Percentiles rank a stretch among this genome's conserved stretches.
Conservation (phyloP, 768 basidiomycete genomes). For the Mycena floridula region DNA sequence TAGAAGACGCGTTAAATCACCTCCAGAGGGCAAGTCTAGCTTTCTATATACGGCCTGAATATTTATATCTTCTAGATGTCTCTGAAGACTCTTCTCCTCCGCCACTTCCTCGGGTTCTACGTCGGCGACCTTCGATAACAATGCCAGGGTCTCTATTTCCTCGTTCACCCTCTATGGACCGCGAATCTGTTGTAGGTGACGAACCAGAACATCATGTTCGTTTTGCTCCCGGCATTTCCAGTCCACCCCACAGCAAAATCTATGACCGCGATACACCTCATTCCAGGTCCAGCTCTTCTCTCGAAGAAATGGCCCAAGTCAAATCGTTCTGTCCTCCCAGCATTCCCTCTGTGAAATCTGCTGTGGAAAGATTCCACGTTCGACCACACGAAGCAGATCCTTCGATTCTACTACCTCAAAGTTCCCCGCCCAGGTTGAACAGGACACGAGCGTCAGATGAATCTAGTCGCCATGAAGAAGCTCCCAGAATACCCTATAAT, state of each 20-base stretch:
- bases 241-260: too few relatives aligned
- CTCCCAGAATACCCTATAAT: slow-evolving; percentile 5
- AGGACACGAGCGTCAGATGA: background rate
- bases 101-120: slow-evolving; percentile 25
- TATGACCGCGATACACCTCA: background rate
- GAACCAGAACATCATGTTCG: slow-evolving; percentile 34
- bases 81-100: too few relatives aligned
- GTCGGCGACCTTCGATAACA: slow-evolving; percentile 40
- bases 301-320: slow-evolving; percentile 3
- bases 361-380: slow-evolving; percentile 38
- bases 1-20: too few relatives aligned
- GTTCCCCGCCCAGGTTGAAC: slow-evolving; percentile 24
- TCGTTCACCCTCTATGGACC: slow-evolving; percentile 62
- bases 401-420: slow-evolving; percentile 45
- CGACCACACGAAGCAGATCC: slow-evolving; percentile 44
- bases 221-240: slow-evolving; percentile 31
- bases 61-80: too few relatives aligned
- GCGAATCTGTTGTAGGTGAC: slow-evolving; percentile 21
- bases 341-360: slow-evolving; percentile 41
- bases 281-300: slow-evolving; percentile 7
- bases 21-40: too few relatives aligned
- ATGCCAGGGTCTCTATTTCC: slow-evolving; percentile 82
- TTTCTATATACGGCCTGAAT: too few relatives aligned
- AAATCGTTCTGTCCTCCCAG: slow-evolving; percentile 8
- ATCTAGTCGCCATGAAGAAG: background rate